Base-by-base conservation (phyloP, 805 yeast genomes). In the Groenewaldozyma salmanticensis region DNA sequence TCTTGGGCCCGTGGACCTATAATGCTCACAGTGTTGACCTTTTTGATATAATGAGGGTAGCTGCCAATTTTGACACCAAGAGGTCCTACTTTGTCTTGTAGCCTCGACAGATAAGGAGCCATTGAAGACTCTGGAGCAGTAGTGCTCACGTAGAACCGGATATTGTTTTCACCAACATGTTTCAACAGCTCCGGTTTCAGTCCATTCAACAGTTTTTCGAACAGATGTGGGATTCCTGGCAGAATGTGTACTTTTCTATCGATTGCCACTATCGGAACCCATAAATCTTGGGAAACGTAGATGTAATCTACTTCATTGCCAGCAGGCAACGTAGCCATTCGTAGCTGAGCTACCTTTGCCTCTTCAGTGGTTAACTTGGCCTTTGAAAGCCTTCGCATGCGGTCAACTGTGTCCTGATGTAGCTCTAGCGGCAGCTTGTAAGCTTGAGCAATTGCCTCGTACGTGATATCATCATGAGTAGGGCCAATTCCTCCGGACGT, bases 391-490 rank as follows among this genome's bases (percentile, higher is more conserved):
- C 52, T 46, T 13, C 65, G 62, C 92, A 83, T 85, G 44, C 76
- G 64, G 2, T 62, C 67, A 16, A 74, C 80, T 2, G 84, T 77
- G 22, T 69, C 77, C 19, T 60, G 52, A 57, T 86, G 79, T 15
- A 79, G 55, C 34, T 57, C 59, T 43, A 77, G 58, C 0, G 71
- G 70, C 5, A 81, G 54, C 1, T 59, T 59, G 48, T 68, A 85
- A 5, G 82, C 81, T 48, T 70, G 71, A 1, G 90, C 84, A n/a
- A 86, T 51, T 29, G 83, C 68, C 39, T 74, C 76, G 58, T 86
- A 86, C 0, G 95, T 85, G 45, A 86, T 80, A 57, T 86, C 96
- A 55, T 86, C 95, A 52, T 85, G 94, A 0, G 95, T 86, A 3
- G 94, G 83, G 0, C 96, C 96, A 44, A 86, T 83, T 17, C 70